Evolutionary conservation across 495 filamentous ascomycete species (phyloP), one percentile per base, ranked within the genome.

Genomic region (Daldinia concentrica): DNA sequence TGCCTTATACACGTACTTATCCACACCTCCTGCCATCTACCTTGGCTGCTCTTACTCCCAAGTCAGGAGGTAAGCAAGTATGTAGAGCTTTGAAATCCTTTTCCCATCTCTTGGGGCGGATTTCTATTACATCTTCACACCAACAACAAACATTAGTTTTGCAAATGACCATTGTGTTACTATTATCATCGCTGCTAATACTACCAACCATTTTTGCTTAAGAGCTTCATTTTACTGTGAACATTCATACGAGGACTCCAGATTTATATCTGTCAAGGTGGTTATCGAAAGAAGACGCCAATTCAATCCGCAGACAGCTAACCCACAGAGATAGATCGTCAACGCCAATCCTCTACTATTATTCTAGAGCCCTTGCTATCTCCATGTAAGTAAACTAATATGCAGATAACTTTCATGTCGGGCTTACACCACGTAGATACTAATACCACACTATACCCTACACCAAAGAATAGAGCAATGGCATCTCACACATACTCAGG

Each of bases 111-210:
- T 9, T 22, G 14, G 3, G 14, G 24, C 55, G 12, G n/a, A 30
- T 4, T 34, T 69, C 12, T 3, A n/a, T 60, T 15, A 29, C 56
- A 45, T 59, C 39, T 54, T 50, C 36, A 61, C 69, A 45, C 45
- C 62, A 45, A 32, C 69, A 66, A 58, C 66, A 30, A 27, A 58
- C 41, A 37, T 52, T 37, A 66, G 37, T 58, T 62, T 62, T 56
- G 32, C 55, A 62, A 30, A 26, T 6, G 58, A 54, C 27, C 2
- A 26, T 55, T 29, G 11, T 39, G 24, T 48, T 54, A 32, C 60
- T 52, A 71, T 56, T 27, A 58, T 64, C 43, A 55, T 59, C 17
- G 39, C 32, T 67, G 19, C 27, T 59, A 61, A 43, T 59, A 61
- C 48, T 64, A n/a, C 59, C 32, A 64, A 19, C n/a, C n/a, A n/a